Evolutionary conservation across 1,284 basidiomycete genomes (phyloP).

Genomic region (Ganoderma sp.): DNA sequence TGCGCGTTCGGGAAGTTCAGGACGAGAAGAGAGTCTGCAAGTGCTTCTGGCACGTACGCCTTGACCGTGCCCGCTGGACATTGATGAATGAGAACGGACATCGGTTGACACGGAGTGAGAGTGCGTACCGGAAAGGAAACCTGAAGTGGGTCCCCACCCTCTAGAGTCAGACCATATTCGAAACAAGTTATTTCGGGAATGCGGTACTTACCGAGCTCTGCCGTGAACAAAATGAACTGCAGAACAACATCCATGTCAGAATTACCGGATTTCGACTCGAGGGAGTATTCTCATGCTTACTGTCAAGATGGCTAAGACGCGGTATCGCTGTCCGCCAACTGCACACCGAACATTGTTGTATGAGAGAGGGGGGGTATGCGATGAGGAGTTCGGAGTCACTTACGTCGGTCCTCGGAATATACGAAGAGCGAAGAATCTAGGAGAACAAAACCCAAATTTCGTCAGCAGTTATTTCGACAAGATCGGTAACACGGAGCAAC

Average conservation of each 20-base stretch:
- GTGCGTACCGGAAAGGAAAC: constrained; percentile 1
- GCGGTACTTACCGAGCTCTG: background rate
- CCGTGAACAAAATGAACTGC: constrained; percentile 1
- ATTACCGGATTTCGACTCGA: background rate
- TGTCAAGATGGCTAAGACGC: background rate
- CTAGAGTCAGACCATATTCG: background rate
- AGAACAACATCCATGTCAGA: background rate
- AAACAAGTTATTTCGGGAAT: too few relatives aligned
- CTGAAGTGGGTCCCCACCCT: background rate
- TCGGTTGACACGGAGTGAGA: background rate
- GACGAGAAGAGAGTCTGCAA: background rate
- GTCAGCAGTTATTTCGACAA: background rate
- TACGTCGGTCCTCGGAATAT: constrained; percentile 14
- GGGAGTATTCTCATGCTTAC: constrained; percentile 6
- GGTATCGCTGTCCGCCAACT: constrained; percentile 1
- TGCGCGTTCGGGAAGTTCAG: too few relatives aligned
- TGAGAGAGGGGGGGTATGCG: background rate
- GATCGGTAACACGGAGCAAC: too few relatives aligned
- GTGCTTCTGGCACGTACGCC: background rate
- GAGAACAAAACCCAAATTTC: too few relatives aligned
- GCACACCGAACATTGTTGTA: background rate
- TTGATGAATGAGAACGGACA: background rate
- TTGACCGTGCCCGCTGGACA: background rate
- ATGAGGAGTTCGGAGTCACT: background rate
- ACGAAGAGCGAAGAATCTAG: constrained; percentile 14